Base-by-base conservation (phyloP, 2,329 filamentous ascomycete genomes). In the Shiraia bambusicola region DNA sequence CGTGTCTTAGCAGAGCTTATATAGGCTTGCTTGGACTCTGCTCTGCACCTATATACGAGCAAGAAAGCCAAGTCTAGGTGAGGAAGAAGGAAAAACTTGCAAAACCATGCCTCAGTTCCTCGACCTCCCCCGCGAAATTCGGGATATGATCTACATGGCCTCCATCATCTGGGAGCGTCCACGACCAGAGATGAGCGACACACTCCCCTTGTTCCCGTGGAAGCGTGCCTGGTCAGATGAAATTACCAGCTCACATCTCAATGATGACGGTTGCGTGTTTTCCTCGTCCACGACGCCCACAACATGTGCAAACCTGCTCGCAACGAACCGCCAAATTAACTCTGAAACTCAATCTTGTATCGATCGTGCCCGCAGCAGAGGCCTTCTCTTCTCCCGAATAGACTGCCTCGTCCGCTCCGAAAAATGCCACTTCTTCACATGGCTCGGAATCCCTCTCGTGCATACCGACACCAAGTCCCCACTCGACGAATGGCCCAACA, bases 121-220 rank as follows among this genome's bases (percentile, higher is more conserved):
- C 12, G 41, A 45, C 17, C 48, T 67, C 6, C 65, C 64, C 8
- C 52, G 63, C 12, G 65, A 68, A 46, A 34, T 68, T 31, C 56
- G 65, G 12, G 65, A 68, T 28, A 52, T 62, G 47, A 59, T 68
- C 27, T 67, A 67, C 45, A 48, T 41, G 26, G 53, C 54, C 16
- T 31, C 66, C 19, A 36, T 68, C 19, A 59, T 57, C 11, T 47
- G 45, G 19, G 49, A 54, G 29, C 47, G 50, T 17, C 53, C 58
- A 7, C 43, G 41, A 15, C 62, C 64, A 8, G 36, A 33, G 3
- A 34, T 52, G 12, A 39, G 48, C 19, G 51, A 61, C 11, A 54
- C 48, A 11, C 42, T 54, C 29, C 48, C 45, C 45, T 16, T 50
- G 22, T 50, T 55, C 32, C 44, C 50, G 16, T 50, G 51, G 38